Evolutionary conservation across 345 rosid species (phyloP), one percentile per base, ranked within the genome.

Genomic region (Heritiera fomes): DNA sequence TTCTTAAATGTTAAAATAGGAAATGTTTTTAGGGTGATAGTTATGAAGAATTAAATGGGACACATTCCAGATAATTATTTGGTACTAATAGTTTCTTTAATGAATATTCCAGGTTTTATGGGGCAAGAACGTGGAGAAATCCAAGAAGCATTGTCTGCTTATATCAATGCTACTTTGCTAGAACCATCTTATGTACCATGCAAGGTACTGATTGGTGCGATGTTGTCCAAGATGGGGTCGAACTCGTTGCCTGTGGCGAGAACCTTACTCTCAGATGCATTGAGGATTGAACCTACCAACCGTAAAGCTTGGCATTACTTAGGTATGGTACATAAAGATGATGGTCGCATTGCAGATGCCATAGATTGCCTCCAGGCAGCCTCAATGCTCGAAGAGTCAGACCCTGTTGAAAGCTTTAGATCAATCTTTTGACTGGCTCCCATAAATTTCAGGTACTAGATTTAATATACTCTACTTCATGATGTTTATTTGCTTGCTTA

Each of bases 301-400:
- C 81, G 90, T 4, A 87, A 77, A 88, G 99, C 98, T 81, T 95
- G 98, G 96, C 90, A 91, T 82, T 80, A 93, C 87, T 82, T 95
- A 81, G 99, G 99, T 47, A 71, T 88, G 87, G 89, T 95, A 72
- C 97, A 92, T 77, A 89, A 82, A 75, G 86, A 83, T 28, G 95
- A 91, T 73, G 98, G 99, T 47, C 95, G 98, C 73, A 85, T 89
- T 73, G 93, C 93, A 55, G 99, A 93, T 84, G 98, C 98, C 10
- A 82, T 86, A 14, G 98, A 95, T 75, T 92, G 97, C 86, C 92
- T 95, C 85, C 96, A 91, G 85, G 99, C 99, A 56, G 96, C 99
- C 63, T 88, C 94, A 41, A 90, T 95, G 94, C 99, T 95, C 56
- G 96, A 93, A 84, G 98, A 93, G 61, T 91, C 94, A 3, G 94